A percentile compares a stretch with the other conserved stretches of the same genome.
phyloP scores from a whole-genome alignment of 2,329 filamentous ascomycete species.

The Lecanicillium sp. region DNA sequence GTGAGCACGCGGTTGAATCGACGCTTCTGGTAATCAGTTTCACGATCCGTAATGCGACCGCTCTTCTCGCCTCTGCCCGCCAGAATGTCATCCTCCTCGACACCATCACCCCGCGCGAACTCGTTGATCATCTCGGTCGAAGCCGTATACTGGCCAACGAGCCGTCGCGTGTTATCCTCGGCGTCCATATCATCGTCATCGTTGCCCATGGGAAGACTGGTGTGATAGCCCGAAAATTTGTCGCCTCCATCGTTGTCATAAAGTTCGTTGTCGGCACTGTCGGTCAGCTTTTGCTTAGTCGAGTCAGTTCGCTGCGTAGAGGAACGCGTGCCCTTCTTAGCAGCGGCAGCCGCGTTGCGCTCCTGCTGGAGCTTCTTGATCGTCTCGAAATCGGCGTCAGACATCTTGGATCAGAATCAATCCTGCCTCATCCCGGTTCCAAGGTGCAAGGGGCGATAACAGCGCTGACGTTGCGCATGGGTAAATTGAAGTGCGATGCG shows the following conservation, averaged over 20 bases:
- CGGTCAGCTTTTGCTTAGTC: slow-evolving; percentile 86
- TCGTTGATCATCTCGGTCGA: slow-evolving; percentile 89
- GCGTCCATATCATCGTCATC: slow-evolving; percentile 75
- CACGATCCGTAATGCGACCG: slow-evolving; percentile 83
- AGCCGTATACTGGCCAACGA: slow-evolving; percentile 95
- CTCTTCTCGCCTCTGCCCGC: slow-evolving; percentile 78
- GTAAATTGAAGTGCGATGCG: slow-evolving; percentile 23
- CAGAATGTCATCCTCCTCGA: slow-evolving; percentile 88
- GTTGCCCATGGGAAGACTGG: slow-evolving; percentile 74
- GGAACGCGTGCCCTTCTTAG: slow-evolving; percentile 73
- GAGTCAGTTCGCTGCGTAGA: slow-evolving; percentile 78
- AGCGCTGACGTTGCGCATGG: slow-evolving; percentile 33
- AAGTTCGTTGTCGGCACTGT: slow-evolving; percentile 79
- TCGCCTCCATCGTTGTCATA: slow-evolving; percentile 75
- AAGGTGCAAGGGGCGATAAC: slow-evolving; percentile 30
- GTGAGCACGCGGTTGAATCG: slow-evolving; percentile 84
- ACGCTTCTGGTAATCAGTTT: slow-evolving; percentile 96
- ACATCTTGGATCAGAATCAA: slow-evolving; percentile 46
- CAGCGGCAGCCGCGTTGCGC: slow-evolving; percentile 74
- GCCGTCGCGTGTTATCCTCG: slow-evolving; percentile 64
- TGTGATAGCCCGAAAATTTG: slow-evolving; percentile 85
- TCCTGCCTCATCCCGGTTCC: slow-evolving; percentile 38
- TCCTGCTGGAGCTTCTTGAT: slow-evolving; percentile 86
- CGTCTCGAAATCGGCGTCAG: slow-evolving; percentile 78
- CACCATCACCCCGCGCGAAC: slow-evolving; percentile 76